Conservation (phyloP, 805 yeast species). For the Spathaspora hagerdaliae region DNA sequence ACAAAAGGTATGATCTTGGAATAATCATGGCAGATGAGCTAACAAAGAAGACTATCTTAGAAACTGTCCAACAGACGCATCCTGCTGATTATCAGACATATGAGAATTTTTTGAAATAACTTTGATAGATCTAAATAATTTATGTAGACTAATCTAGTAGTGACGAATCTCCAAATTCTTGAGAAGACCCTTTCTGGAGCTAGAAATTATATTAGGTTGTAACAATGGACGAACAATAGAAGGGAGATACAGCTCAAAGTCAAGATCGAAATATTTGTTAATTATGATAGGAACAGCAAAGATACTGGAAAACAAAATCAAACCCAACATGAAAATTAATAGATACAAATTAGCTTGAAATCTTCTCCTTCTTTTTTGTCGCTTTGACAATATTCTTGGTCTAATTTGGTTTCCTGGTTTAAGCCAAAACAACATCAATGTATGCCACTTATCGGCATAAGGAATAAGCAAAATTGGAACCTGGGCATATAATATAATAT, state of each 20-base stretch:
- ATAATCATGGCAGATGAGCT: conserved; percentile 26
- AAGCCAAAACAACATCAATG: conserved; percentile 65
- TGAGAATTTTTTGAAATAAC: conserved; percentile 2
- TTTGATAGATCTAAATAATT: conserved; percentile 4
- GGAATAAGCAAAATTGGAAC: conserved; percentile 62
- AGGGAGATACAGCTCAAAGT: conserved; percentile 29
- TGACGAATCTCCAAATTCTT: conserved; percentile 10
- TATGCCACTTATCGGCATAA: conserved; percentile 62
- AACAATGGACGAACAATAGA: conserved; percentile 23
- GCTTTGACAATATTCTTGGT: conserved; percentile 42
- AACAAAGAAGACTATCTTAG: conserved; percentile 10
- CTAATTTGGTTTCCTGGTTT: conserved; percentile 51
- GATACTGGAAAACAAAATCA: conserved; percentile 23
- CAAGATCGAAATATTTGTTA: conserved; percentile 30
- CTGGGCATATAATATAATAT: conserved; percentile 53
- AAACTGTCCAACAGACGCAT: conserved; percentile 3
- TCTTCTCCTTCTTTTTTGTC: conserved; percentile 38
- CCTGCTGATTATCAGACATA: not conserved
- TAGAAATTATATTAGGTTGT: conserved; percentile 39
- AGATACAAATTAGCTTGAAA: conserved; percentile 27
- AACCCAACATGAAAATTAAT: conserved; percentile 28
- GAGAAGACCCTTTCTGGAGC: conserved; percentile 33
- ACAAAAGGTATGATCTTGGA: conserved; percentile 34
- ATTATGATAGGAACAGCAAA: conserved; percentile 39
- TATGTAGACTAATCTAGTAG: conserved; percentile 1